These are phyloP conservation scores for Thielaviopsis musarum DNA, from an alignment of 2,329 filamentous ascomycete species.

Conservation along the genomic window DNA sequence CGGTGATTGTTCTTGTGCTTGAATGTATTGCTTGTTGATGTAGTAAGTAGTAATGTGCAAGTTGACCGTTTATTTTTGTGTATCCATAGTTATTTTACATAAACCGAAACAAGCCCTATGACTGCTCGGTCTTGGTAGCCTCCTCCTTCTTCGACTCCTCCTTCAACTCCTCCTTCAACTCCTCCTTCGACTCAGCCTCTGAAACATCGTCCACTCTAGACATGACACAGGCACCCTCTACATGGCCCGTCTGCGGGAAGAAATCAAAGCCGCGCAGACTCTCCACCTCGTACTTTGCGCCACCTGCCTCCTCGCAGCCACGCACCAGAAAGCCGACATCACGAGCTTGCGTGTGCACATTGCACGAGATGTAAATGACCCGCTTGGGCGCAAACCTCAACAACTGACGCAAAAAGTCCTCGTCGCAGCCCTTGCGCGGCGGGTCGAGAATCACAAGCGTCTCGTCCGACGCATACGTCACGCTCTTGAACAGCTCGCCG, in stretches of 20 bases:
- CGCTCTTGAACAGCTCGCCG: slow-evolving; percentile 48
- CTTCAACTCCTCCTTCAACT: slow-evolving; percentile 11
- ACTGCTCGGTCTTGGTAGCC: too few relatives aligned
- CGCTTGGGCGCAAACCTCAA: slow-evolving; percentile 59
- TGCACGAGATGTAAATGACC: slow-evolving; percentile 90
- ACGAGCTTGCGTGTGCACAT: slow-evolving; percentile 91
- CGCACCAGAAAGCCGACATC: slow-evolving; percentile 80
- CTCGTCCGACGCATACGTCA: slow-evolving; percentile 46
- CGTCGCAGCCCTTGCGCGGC: slow-evolving; percentile 88
- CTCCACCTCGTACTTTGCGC: slow-evolving; percentile 63
- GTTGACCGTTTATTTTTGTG: background rate
- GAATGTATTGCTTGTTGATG: background rate
- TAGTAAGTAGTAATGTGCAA: background rate
- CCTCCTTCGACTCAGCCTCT: slow-evolving; percentile 11
- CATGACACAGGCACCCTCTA: slow-evolving; percentile 35
- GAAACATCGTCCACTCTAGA: slow-evolving; percentile 6
- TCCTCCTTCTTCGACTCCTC: background rate
- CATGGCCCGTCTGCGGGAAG: slow-evolving; percentile 72
- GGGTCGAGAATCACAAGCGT: slow-evolving; percentile 93
- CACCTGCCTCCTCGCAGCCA: slow-evolving; percentile 28
- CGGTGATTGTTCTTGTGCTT: background rate
- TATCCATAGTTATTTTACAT: background rate
- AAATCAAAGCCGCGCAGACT: slow-evolving; percentile 89
- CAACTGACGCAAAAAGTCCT: slow-evolving; percentile 66
- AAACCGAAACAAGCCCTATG: too few relatives aligned